Conservation (phyloP, 768 basidiomycete genomes). For the Neoboletus magnificus region DNA sequence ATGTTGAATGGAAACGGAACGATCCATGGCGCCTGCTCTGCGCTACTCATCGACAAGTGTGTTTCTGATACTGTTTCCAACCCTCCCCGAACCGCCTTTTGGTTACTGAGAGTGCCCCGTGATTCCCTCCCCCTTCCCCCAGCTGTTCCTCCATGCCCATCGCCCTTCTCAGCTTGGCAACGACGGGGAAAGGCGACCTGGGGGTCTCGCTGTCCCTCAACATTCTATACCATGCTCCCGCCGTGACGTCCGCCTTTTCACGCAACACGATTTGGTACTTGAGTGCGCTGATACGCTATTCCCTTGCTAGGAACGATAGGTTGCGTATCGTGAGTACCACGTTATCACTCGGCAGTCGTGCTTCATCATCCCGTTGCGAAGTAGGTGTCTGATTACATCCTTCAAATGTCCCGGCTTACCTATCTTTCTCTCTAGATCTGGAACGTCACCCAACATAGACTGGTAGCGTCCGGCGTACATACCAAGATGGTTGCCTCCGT, state of each 20-base stretch:
- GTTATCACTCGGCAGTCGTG: constrained; percentile 45
- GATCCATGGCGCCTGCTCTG: constrained; percentile 56
- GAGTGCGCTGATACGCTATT: neutral
- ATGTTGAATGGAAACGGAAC: constrained; percentile 50
- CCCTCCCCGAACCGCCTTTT: neutral
- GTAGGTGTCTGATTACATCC: constrained; percentile 24
- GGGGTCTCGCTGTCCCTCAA: constrained; percentile 53
- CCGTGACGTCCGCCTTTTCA: constrained; percentile 34
- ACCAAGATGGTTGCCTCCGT: constrained; percentile 29
- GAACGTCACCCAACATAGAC: constrained; percentile 10
- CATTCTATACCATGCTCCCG: constrained; percentile 55
- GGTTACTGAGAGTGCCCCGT: neutral
- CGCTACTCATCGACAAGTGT: constrained; percentile 51
- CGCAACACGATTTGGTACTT: neutral
- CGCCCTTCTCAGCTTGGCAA: constrained; percentile 30
- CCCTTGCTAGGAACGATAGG: constrained; percentile 41
- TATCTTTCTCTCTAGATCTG: neutral
- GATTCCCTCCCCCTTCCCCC: neutral
- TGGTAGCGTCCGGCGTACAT: constrained; percentile 25
- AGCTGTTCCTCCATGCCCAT: constrained; percentile 55
- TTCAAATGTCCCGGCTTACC: constrained; percentile 25
- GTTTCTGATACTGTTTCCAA: constrained; percentile 11
- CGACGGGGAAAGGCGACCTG: constrained; percentile 23
- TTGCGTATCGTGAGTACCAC: constrained; percentile 53
- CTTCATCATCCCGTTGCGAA: constrained; percentile 49